Conservation (phyloP, 2,329 filamentous ascomycete genomes). For the Neofusicoccum umdonicola region DNA sequence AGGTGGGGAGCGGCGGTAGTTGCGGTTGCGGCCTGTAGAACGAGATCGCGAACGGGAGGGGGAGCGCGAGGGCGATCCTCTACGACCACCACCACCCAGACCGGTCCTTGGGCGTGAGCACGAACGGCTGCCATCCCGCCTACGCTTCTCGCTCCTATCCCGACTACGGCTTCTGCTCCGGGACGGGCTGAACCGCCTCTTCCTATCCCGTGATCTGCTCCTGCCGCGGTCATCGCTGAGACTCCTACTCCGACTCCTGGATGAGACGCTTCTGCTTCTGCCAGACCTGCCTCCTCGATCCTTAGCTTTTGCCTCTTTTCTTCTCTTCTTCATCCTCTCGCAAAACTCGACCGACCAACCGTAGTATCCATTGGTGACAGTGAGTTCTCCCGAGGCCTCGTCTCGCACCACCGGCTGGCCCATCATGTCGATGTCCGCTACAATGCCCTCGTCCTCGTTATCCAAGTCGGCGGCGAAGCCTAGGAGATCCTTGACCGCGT, state of each 20-base stretch:
- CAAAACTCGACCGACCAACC: conserved; percentile 83
- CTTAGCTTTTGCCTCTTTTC: neutral
- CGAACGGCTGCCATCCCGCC: conserved; percentile 9
- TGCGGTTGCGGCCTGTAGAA: neutral
- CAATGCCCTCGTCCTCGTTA: conserved; percentile 48
- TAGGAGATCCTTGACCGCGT: conserved; percentile 69
- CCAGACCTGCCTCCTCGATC: neutral
- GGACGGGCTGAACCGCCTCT: conserved; percentile 14
- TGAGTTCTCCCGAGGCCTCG: conserved; percentile 63
- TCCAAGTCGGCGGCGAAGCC: conserved; percentile 69
- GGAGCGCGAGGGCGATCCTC: neutral
- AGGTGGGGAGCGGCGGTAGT: conserved; percentile 10
- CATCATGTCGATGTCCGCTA: conserved; percentile 69
- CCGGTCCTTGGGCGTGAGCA: conserved; percentile 3
- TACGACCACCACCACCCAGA: neutral
- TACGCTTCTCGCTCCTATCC: conserved; percentile 9
- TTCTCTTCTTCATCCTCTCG: conserved; percentile 66
- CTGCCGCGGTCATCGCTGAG: conserved; percentile 5
- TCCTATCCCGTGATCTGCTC: neutral
- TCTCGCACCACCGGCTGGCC: conserved; percentile 67
- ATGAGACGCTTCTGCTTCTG: conserved; percentile 5
- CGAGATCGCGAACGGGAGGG: conserved; percentile 5
- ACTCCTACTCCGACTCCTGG: conserved; percentile 13
- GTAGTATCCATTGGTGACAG: conserved; percentile 74
- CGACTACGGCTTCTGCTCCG: conserved; percentile 11